Evolutionary conservation across 306 rosid species (phyloP).

Genomic region (Fagus sylvatica): DNA sequence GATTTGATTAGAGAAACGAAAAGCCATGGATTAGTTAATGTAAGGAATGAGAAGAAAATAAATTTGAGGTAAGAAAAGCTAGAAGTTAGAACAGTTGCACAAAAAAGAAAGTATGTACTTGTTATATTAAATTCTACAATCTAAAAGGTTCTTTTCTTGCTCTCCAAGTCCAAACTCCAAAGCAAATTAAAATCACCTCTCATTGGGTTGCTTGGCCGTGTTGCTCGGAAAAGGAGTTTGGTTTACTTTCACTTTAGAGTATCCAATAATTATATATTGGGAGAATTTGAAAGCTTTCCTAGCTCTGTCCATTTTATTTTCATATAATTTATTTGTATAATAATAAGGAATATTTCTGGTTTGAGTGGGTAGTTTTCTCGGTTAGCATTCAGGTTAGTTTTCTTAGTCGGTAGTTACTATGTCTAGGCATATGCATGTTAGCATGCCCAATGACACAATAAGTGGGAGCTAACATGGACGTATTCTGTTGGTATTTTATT

Average conservation of each 20-base stretch:
- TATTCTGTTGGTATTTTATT: constrained; percentile 27
- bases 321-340: constrained; percentile 5
- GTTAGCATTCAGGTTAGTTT: constrained; percentile 42
- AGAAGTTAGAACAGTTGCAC: neutral
- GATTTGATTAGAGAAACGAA: neutral
- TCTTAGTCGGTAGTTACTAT: constrained; percentile 42
- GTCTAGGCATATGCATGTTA: constrained; percentile 9
- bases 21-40: neutral
- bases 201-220: neutral
- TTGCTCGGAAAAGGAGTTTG: neutral
- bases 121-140: too few species aligned
- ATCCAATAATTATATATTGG: neutral
- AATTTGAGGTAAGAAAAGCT: neutral
- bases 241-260: neutral
- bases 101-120: neutral
- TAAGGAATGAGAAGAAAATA: neutral
- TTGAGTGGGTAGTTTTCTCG: constrained; percentile 44
- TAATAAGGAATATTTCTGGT: constrained; percentile 34
- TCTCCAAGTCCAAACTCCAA: neutral
- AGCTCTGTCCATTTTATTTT: neutral
- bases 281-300: neutral
- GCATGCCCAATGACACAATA: constrained; percentile 28
- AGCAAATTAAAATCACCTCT: neutral
- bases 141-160: neutral
- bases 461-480: constrained; percentile 69